Evolutionary conservation across 768 basidiomycete species (phyloP).

Genomic region (Mycena galopus): DNA sequence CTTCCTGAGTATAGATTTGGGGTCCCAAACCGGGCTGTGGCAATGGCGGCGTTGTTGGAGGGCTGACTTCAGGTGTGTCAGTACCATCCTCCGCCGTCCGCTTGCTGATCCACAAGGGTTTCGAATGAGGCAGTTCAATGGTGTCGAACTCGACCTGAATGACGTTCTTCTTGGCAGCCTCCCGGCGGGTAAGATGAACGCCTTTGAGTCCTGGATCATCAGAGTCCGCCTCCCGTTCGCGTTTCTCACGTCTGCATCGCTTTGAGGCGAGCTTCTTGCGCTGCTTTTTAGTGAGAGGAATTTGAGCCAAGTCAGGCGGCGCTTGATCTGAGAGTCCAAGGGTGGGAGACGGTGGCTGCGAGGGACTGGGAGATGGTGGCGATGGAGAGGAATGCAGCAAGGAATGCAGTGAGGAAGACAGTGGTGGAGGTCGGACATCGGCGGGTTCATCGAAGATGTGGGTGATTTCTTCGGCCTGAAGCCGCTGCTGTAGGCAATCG

Average conservation of each 20-base stretch:
- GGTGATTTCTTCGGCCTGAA: not conserved
- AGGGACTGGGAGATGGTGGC: not conserved
- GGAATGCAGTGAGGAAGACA: too few relatives aligned
- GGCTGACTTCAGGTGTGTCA: not conserved
- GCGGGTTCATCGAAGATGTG: not conserved
- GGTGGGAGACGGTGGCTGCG: not conserved
- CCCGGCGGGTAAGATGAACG: not conserved
- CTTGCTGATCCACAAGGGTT: not conserved
- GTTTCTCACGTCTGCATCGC: not conserved
- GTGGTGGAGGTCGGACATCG: not conserved
- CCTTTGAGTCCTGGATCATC: not conserved
- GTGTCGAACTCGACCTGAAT: not conserved
- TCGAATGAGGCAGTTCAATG: not conserved
- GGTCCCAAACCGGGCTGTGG: constrained; percentile 1
- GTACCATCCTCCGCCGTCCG: not conserved
- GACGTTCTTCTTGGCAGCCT: not conserved
- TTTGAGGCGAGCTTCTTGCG: too few relatives aligned
- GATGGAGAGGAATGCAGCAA: not conserved
- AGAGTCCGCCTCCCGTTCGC: not conserved
- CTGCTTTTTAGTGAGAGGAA: not conserved
- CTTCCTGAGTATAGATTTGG: not conserved
- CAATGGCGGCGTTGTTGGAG: not conserved
- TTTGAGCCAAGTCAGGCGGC: not conserved
- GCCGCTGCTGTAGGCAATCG: not conserved
- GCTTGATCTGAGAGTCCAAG: not conserved